A percentile compares a stretch with the other conserved stretches of the same genome.
Evolutionary conservation across 306 rosid genomes (phyloP).

Genomic region (Sophora flavescens): DNA sequence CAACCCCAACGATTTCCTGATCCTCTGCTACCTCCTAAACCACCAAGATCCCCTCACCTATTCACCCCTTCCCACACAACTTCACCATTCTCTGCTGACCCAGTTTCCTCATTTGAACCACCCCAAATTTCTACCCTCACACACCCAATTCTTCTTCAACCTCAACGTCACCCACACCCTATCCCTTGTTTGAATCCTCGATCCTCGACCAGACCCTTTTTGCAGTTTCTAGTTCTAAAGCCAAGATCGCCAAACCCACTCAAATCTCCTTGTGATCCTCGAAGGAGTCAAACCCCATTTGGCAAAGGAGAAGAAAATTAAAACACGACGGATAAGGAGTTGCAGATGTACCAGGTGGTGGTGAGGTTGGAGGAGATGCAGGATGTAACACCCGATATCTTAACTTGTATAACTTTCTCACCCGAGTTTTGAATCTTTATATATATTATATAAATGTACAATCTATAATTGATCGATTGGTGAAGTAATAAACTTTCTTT

Average conservation of each 20-base stretch:
- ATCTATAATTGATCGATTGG: too few species aligned
- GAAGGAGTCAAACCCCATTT: conserved; percentile 1
- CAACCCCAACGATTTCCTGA: conserved; percentile 46
- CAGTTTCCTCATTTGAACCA: conserved; percentile 44
- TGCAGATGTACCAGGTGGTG: conserved; percentile 44
- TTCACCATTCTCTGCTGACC: conserved; percentile 38
- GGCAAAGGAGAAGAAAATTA: too few species aligned
- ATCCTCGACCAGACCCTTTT: conserved; percentile 52
- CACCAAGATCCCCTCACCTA: conserved; percentile 42
- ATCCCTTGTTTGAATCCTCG: conserved; percentile 51
- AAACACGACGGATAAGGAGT: not conserved
- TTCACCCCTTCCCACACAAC: conserved; percentile 31
- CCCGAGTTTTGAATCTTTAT: too few species aligned
- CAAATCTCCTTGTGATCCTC: too few species aligned
- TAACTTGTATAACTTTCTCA: too few species aligned
- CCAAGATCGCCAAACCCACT: too few species aligned
- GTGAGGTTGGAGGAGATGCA: conserved; percentile 51
- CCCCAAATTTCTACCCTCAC: conserved; percentile 45
- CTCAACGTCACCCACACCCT: conserved; percentile 45
- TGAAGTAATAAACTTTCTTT: too few species aligned
- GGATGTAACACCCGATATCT: too few species aligned
- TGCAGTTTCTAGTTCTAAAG: conserved; percentile 26
- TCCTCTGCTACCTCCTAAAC: conserved; percentile 48
- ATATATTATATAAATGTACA: too few species aligned
- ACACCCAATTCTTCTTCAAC: conserved; percentile 36